Percentiles rank a stretch among this genome's conserved stretches.
phyloP scores from a whole-genome alignment of 371 early-diverging fungal genomes.

The Apophysomyces trapeziformis region DNA sequence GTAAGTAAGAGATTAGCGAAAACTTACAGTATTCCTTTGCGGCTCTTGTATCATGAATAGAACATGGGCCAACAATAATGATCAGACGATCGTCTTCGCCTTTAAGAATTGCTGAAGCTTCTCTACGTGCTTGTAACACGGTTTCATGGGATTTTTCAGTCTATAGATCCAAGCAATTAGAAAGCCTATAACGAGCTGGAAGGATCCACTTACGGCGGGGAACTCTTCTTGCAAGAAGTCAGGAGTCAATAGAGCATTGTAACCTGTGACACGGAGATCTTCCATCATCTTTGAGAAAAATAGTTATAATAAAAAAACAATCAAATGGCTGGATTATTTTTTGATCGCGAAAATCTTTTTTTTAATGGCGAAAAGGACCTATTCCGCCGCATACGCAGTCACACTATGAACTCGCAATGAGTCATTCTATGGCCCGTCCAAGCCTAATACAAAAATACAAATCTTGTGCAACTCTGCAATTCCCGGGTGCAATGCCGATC shows the following conservation, averaged over 20 bases:
- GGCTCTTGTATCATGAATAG: conserved; percentile 87
- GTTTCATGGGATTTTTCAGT: conserved; percentile 49
- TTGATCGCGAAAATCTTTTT: conserved; percentile 5
- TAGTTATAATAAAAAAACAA: conserved; percentile 1
- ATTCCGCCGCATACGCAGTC: conserved; percentile 7
- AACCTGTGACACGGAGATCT: conserved; percentile 66
- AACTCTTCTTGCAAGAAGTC: conserved; percentile 65
- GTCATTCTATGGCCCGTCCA: neutral
- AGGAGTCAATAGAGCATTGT: conserved; percentile 65
- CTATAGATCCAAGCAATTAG: conserved; percentile 16
- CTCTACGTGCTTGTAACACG: conserved; percentile 62
- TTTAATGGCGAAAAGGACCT: neutral
- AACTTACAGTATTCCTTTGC: conserved; percentile 79
- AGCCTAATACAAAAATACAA: neutral
- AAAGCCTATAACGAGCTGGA: no score
- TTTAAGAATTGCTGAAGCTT: conserved; percentile 72
- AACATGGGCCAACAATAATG: conserved; percentile 94
- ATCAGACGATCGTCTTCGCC: conserved; percentile 85
- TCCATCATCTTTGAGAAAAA: conserved; percentile 44
- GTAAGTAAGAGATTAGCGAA: neutral
- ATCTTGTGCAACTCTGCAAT: neutral
- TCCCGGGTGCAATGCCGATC: neutral
- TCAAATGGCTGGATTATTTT: neutral
- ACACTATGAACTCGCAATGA: conserved; percentile 5
- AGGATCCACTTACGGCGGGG: conserved; percentile 51